phyloP scores from a whole-genome alignment of 441 rosid species.

The Adansonia gregorii region DNA sequence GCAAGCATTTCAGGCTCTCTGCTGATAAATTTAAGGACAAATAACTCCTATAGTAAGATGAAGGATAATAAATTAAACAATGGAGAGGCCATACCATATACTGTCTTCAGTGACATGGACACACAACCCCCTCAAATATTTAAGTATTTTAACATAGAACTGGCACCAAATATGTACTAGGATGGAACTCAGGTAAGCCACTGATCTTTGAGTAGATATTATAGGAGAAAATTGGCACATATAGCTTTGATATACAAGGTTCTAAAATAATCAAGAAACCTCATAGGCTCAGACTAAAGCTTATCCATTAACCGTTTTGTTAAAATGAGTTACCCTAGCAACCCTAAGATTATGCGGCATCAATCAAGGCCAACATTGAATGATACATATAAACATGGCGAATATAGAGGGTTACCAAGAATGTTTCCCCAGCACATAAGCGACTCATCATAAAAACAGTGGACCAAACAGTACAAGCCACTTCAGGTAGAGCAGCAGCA shows the following conservation, averaged over 20 bases:
- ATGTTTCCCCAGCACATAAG: slow-evolving; percentile 69
- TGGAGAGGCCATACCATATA: background rate
- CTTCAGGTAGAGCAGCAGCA: slow-evolving; percentile 87
- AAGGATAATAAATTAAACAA: background rate
- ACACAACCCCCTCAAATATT: background rate
- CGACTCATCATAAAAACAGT: slow-evolving; percentile 82
- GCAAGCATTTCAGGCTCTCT: background rate
- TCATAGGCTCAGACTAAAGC: background rate
- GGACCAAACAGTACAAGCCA: slow-evolving; percentile 96
- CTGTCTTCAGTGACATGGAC: background rate
- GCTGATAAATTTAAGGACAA: slow-evolving; percentile 3
- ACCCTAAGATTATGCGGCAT: background rate
- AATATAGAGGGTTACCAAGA: slow-evolving; percentile 54
- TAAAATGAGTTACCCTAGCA: background rate
- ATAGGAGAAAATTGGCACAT: background rate
- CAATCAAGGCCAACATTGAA: background rate
- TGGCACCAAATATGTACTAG: background rate
- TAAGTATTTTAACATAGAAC: background rate
- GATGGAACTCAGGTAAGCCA: slow-evolving; percentile 1
- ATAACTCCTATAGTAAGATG: background rate
- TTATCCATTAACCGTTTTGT: background rate
- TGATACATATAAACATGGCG: background rate
- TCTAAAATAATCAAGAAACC: background rate
- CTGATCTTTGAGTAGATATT: background rate
- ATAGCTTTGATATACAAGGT: slow-evolving; percentile 1